Percentiles rank a stretch among this genome's conserved stretches.
Conservation (phyloP, 441 rosid genomes). For the Syzygium syzygioides region DNA sequence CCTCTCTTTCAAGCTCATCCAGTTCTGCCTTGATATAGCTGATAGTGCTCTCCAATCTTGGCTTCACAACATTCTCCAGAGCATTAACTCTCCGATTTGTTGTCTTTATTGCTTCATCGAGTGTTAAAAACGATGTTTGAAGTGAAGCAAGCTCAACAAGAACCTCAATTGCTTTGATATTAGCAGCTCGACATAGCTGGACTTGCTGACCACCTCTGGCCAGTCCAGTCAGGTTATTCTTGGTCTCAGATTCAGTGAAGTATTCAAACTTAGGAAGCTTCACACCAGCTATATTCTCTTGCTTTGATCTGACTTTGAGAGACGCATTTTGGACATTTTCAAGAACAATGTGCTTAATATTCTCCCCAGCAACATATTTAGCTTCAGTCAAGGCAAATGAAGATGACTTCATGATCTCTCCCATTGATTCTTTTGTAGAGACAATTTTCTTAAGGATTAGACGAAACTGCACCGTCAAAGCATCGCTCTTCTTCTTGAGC, state of each 20-base stretch:
- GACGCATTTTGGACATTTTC: conserved; percentile 82
- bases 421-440: conserved; percentile 79
- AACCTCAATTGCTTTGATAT: conserved; percentile 79
- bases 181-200: conserved; percentile 80
- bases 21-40: conserved; percentile 77
- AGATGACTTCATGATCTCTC: conserved; percentile 81
- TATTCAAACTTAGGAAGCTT: conserved; percentile 87
- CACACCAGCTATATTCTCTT: conserved; percentile 85
- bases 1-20: conserved; percentile 93
- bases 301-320: conserved; percentile 68
- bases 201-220: conserved; percentile 95
- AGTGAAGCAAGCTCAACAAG: conserved; percentile 93
- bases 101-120: conserved; percentile 89
- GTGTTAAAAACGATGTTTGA: conserved; percentile 83
- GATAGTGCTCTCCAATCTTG: conserved; percentile 77
- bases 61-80: conserved; percentile 85
- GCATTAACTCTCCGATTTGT: conserved; percentile 95
- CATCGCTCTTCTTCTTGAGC: conserved; percentile 96
- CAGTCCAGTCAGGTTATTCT: conserved; percentile 80
- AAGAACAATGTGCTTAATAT: conserved; percentile 68
- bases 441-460: conserved; percentile 81
- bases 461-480: conserved; percentile 83
- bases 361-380: conserved; percentile 88
- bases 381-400: conserved; percentile 80
- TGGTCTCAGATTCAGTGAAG: conserved; percentile 71